Conservation (phyloP, 129 eudicot species). For the Heracleum sosnowskyi region DNA sequence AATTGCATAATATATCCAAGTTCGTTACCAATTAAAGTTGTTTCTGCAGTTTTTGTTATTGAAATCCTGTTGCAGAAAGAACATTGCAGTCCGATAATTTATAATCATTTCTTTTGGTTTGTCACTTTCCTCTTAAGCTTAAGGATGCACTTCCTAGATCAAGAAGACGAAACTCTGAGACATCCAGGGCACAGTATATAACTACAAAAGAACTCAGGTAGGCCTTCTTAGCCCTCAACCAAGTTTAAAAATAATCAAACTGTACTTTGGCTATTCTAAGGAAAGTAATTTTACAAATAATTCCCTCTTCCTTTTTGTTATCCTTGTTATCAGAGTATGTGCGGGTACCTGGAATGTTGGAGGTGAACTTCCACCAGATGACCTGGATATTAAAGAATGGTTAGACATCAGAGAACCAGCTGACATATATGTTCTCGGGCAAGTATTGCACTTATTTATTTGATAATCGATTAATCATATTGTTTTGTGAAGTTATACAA, state of each 20-base stretch:
- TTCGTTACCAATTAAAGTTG: background rate
- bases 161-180: conserved; percentile 88
- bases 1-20: background rate
- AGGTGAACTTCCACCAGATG: conserved; percentile 71
- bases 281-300: background rate
- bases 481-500: background rate
- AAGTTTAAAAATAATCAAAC: background rate
- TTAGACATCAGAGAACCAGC: conserved; percentile 68
- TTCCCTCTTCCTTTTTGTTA: background rate
- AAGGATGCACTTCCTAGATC: conserved; percentile 59
- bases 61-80: background rate
- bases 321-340: conserved; percentile 46
- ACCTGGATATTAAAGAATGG: conserved; percentile 64
- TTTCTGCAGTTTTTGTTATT: background rate
- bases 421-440: conserved; percentile 89
- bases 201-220: conserved; percentile 75
- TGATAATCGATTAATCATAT: background rate
- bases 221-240: background rate
- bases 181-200: conserved; percentile 70
- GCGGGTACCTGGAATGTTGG: conserved; percentile 95
- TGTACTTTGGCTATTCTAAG: conserved; percentile 7
- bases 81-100: background rate
- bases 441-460: conserved; percentile 17
- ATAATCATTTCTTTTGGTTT: background rate
- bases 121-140: conserved; percentile 11